phyloP scores from a whole-genome alignment of 1,139 yeast species.

The Geotrichum fermentans region DNA sequence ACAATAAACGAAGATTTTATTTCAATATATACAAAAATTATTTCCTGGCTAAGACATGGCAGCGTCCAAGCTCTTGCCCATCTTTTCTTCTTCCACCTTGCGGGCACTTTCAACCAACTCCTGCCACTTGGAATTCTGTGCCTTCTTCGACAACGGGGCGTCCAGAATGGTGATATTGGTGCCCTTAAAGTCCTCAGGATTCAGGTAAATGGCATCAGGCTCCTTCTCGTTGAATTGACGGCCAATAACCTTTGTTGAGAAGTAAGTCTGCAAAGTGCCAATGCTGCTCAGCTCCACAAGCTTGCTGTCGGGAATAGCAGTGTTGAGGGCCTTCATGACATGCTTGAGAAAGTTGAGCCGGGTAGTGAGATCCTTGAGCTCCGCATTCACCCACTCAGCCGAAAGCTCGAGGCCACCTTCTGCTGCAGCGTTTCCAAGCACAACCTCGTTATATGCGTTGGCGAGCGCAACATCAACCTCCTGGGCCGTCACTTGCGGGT shows the following conservation, averaged over 20 bases:
- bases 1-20: neutral
- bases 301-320: slow-evolving; percentile 60
- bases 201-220: slow-evolving; percentile 70
- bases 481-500: slow-evolving; percentile 9
- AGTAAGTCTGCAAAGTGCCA: slow-evolving; percentile 44
- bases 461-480: slow-evolving; percentile 14
- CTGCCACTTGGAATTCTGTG: slow-evolving; percentile 42
- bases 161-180: slow-evolving; percentile 48
- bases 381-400: slow-evolving; percentile 4
- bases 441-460: slow-evolving; percentile 9
- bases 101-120: slow-evolving; percentile 44
- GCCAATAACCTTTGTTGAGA: slow-evolving; percentile 45
- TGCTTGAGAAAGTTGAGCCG: slow-evolving; percentile 57
- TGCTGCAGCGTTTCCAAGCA: slow-evolving; percentile 1
- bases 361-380: slow-evolving; percentile 11
- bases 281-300: slow-evolving; percentile 51
- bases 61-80: slow-evolving; percentile 32
- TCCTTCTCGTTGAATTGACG: slow-evolving; percentile 56
- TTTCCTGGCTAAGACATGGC: slow-evolving; percentile 4
- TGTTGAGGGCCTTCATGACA: slow-evolving; percentile 57
- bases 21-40: neutral
- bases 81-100: slow-evolving; percentile 38
- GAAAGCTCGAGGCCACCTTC: neutral
- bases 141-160: slow-evolving; percentile 33
- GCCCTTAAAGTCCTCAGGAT: slow-evolving; percentile 45